Evolutionary conservation across 176 grass and related monocot species (phyloP).

Genomic region (Musa acuminata): DNA sequence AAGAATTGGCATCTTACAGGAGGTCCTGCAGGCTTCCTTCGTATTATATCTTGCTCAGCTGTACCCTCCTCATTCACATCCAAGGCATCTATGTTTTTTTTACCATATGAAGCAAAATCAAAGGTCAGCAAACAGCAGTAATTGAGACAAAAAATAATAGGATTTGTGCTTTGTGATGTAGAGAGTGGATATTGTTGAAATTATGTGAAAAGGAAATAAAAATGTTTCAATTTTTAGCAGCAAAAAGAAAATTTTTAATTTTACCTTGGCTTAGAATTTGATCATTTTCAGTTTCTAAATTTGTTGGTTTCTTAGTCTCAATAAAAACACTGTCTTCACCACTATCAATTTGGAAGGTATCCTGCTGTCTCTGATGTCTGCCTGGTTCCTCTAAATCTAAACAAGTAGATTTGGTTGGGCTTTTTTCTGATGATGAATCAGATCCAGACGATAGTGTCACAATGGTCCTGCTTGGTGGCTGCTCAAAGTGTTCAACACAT

Average conservation of each 20-base stretch:
- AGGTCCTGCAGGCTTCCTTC: conserved; percentile 26
- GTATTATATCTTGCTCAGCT: conserved; percentile 17
- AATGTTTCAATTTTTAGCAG: background rate
- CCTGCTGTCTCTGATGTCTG: conserved; percentile 12
- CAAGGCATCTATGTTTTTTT: conserved; percentile 30
- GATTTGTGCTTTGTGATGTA: background rate
- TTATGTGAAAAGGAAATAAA: background rate
- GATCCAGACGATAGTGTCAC: conserved; percentile 64
- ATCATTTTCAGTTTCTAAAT: conserved; percentile 23
- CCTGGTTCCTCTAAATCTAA: conserved; percentile 17
- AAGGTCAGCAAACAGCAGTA: background rate
- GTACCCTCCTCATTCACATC: conserved; percentile 34
- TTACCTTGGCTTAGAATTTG: conserved; percentile 33
- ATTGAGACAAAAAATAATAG: conserved; percentile 6
- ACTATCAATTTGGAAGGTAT: conserved; percentile 24
- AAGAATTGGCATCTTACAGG: conserved; percentile 24
- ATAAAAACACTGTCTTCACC: conserved; percentile 26
- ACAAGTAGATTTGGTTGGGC: conserved; percentile 29
- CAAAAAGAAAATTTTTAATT: background rate
- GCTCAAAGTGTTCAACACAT: conserved; percentile 5
- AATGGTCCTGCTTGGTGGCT: conserved; percentile 39
- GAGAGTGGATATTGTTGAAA: background rate
- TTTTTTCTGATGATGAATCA: conserved; percentile 43
- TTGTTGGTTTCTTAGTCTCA: conserved; percentile 21
- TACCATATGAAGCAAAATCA: conserved; percentile 12